Conservation (phyloP, 2,329 filamentous ascomycete genomes). For the Elsinoe arachidis region DNA sequence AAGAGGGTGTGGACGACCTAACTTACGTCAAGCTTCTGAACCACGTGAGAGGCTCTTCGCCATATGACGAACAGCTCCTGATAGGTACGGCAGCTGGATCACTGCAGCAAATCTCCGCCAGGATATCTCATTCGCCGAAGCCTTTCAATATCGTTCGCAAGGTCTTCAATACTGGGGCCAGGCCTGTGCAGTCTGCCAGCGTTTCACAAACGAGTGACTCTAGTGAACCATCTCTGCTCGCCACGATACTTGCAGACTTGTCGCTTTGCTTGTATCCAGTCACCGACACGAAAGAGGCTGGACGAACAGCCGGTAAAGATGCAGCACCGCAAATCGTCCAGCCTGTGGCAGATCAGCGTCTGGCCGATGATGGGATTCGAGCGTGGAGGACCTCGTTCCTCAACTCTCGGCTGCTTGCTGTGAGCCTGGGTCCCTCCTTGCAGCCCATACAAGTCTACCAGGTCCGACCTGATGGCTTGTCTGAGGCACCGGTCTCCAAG, state of each 20-base stretch:
- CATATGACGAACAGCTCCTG: slow-evolving; percentile 36
- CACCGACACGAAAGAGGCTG: slow-evolving; percentile 21
- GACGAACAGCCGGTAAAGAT: slow-evolving; percentile 31
- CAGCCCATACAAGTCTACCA: slow-evolving; percentile 43
- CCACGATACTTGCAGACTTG: background rate
- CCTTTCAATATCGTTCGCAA: slow-evolving; percentile 9
- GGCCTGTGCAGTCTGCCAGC: background rate
- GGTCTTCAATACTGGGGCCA: background rate
- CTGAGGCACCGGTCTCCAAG: slow-evolving; percentile 30
- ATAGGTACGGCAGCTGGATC: slow-evolving; percentile 50
- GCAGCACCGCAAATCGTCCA: slow-evolving; percentile 19
- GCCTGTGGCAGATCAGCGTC: background rate
- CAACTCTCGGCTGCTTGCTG: slow-evolving; percentile 40
- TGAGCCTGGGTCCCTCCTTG: slow-evolving; percentile 39
- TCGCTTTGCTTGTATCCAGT: slow-evolving; percentile 21
- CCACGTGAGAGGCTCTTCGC: slow-evolving; percentile 17
- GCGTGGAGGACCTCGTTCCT: slow-evolving; percentile 48
- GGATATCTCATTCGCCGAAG: background rate
- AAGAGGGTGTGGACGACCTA: slow-evolving; percentile 51
- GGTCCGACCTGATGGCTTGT: slow-evolving; percentile 39
- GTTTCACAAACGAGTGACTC: background rate
- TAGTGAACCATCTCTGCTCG: background rate
- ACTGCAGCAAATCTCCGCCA: slow-evolving; percentile 31
- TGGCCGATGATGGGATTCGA: slow-evolving; percentile 19
- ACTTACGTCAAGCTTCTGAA: slow-evolving; percentile 46